A percentile compares a stretch with the other conserved stretches of the same genome.
Conservation (phyloP, 352 stramenopile genomes). For the Phytophthora ohioensis region DNA sequence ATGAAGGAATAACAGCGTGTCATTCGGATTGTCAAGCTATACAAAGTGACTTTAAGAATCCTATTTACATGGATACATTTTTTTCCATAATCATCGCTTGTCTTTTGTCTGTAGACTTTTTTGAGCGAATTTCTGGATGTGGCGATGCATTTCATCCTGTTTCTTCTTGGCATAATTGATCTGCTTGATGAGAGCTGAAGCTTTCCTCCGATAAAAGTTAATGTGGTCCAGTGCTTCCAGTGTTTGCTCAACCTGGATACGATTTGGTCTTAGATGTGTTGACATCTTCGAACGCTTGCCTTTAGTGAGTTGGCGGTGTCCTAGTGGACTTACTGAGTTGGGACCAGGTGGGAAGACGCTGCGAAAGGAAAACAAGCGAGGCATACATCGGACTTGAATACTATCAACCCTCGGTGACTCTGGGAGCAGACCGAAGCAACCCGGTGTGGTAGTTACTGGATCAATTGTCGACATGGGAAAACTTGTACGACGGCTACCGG, state of each 20-base stretch:
- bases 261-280: slow-evolving; percentile 20
- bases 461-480: slow-evolving; percentile 31
- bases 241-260: slow-evolving; percentile 66
- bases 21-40: not conserved
- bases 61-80: slow-evolving; percentile 29
- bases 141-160: slow-evolving; percentile 69
- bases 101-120: slow-evolving; percentile 52
- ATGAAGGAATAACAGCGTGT: not conserved
- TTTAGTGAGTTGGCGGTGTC: slow-evolving; percentile 7
- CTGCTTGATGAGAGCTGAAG: slow-evolving; percentile 71
- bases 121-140: slow-evolving; percentile 72
- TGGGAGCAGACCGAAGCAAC: slow-evolving; percentile 21
- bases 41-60: not conserved
- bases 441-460: slow-evolving; percentile 2
- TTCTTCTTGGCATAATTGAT: slow-evolving; percentile 70
- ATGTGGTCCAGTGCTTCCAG: slow-evolving; percentile 63
- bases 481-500: slow-evolving; percentile 33
- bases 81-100: slow-evolving; percentile 33
- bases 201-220: slow-evolving; percentile 71
- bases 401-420: not conserved
- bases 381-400: slow-evolving; percentile 48
- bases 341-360: slow-evolving; percentile 41
- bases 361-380: slow-evolving; percentile 54
- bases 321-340: not conserved
- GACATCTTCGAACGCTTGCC: slow-evolving; percentile 19